These are phyloP conservation scores for Penicillium argentinense DNA, from an alignment of 495 filamentous ascomycete species.

Conservation along the genomic window DNA sequence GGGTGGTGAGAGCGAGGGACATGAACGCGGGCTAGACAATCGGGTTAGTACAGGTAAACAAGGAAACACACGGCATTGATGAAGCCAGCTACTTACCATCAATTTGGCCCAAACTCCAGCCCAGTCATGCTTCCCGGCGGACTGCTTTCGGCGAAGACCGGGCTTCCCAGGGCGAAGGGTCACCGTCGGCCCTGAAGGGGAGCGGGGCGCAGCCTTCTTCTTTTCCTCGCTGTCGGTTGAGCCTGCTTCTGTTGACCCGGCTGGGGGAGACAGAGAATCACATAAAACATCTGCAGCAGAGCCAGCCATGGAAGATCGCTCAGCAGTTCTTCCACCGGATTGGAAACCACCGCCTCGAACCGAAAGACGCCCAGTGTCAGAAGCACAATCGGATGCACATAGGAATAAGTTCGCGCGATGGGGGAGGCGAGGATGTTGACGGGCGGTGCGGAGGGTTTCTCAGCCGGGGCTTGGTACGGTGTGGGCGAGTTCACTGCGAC, in stretches of 20 bases:
- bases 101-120: conserved; percentile 28
- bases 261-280: conserved; percentile 71
- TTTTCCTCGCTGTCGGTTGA: conserved; percentile 42
- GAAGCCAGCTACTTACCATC: conserved; percentile 27
- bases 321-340: conserved; percentile 68
- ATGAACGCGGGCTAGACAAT: conserved; percentile 59
- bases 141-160: conserved; percentile 27
- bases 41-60: conserved; percentile 1
- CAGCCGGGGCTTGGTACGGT: conserved; percentile 23
- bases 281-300: conserved; percentile 66
- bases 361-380: conserved; percentile 56
- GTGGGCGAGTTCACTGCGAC: conserved; percentile 13
- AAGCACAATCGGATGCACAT: conserved; percentile 66
- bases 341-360: conserved; percentile 66
- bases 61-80: neutral
- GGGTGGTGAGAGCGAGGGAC: conserved; percentile 58
- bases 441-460: conserved; percentile 30
- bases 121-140: conserved; percentile 16
- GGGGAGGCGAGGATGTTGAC: conserved; percentile 48
- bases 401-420: conserved; percentile 50
- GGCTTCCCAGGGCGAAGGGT: conserved; percentile 24
- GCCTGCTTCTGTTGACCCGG: conserved; percentile 43
- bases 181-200: conserved; percentile 12
- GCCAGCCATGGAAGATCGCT: conserved; percentile 60
- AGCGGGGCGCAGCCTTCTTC: conserved; percentile 31